phyloP scores from a whole-genome alignment of 371 early-diverging fungal genomes.

The Paramicrosporidium saccamoebae region DNA sequence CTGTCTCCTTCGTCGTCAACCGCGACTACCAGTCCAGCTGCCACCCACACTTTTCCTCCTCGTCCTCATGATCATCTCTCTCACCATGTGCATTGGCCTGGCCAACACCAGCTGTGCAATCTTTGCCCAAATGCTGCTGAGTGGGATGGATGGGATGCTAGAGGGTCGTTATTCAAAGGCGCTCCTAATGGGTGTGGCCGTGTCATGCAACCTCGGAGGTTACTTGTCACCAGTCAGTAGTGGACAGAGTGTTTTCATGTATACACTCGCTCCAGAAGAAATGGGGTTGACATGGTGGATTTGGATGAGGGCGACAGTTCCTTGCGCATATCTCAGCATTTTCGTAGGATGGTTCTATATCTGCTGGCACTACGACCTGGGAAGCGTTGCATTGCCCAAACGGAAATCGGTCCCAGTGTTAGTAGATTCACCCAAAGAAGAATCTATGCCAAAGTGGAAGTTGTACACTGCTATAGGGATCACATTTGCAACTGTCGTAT shows the following conservation, averaged over 20 bases:
- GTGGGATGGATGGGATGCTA: conserved; percentile 30
- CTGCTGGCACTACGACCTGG: too few species aligned
- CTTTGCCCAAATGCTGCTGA: conserved; percentile 59
- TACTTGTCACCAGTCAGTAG: conserved; percentile 88
- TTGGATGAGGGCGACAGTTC: too few species aligned
- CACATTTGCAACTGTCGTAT: conserved; percentile 24
- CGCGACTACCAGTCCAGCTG: conserved; percentile 56
- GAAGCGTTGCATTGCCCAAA: too few species aligned
- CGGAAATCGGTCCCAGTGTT: too few species aligned
- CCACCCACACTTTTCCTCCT: conserved; percentile 44
- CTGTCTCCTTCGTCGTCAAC: conserved; percentile 52
- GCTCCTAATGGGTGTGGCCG: conserved; percentile 65
- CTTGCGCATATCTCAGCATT: too few species aligned
- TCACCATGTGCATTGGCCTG: conserved; percentile 87
- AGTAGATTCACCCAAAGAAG: too few species aligned
- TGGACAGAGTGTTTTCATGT: conserved; percentile 80
- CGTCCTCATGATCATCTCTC: conserved; percentile 73
- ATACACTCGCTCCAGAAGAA: too few species aligned
- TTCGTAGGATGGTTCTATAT: too few species aligned
- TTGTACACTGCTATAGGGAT: conserved; percentile 30
- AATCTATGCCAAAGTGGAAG: too few species aligned
- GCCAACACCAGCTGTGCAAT: conserved; percentile 87
- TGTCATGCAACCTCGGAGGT: conserved; percentile 75
- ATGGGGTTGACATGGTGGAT: too few species aligned
- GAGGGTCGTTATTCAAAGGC: conserved; percentile 35